phyloP scores from a whole-genome alignment of 2,329 filamentous ascomycete species.

The Dichotomopilus funicola region DNA sequence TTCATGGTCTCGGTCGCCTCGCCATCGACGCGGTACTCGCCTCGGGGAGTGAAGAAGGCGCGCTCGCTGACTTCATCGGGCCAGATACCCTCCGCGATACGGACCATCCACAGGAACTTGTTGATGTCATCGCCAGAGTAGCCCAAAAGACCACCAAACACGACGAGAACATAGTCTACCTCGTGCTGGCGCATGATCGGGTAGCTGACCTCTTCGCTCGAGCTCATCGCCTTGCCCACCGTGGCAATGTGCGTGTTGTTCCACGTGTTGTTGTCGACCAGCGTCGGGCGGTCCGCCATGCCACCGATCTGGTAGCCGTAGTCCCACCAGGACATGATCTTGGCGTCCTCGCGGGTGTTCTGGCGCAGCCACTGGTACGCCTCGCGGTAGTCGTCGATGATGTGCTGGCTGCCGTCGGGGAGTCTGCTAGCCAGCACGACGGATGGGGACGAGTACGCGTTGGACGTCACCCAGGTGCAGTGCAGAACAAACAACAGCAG shows the following conservation, averaged over 20 bases:
- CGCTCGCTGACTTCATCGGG: slow-evolving; percentile 98
- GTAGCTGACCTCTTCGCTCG: slow-evolving; percentile 94
- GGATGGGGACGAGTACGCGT: slow-evolving; percentile 96
- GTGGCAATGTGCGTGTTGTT: slow-evolving; percentile 99
- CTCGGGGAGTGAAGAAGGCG: slow-evolving; percentile 86
- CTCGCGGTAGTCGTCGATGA: slow-evolving; percentile 98
- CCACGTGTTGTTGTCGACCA: slow-evolving; percentile 99
- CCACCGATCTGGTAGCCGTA: slow-evolving; percentile 99
- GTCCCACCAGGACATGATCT: slow-evolving; percentile 99
- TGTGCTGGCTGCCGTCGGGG: slow-evolving; percentile 93
- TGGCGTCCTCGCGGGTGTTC: slow-evolving; percentile 90
- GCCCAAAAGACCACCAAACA: slow-evolving; percentile 90
- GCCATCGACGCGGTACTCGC: slow-evolving; percentile 93
- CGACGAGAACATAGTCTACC: slow-evolving; percentile 96
- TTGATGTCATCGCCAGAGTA: slow-evolving; percentile 99
- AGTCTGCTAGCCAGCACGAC: slow-evolving; percentile 89
- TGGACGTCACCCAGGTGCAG: slow-evolving; percentile 99
- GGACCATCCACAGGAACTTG: slow-evolving; percentile 99
- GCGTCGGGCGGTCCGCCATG: slow-evolving; percentile 94
- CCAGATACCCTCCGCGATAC: slow-evolving; percentile 98
- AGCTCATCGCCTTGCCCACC: slow-evolving; percentile 98
- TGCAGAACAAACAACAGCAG: slow-evolving; percentile 91
- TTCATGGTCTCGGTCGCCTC: slow-evolving; percentile 94
- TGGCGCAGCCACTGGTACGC: slow-evolving; percentile 99
- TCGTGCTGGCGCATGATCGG: slow-evolving; percentile 98